Base-by-base conservation (phyloP, 73 alveolate genomes). In the Blepharisma stoltei region DNA sequence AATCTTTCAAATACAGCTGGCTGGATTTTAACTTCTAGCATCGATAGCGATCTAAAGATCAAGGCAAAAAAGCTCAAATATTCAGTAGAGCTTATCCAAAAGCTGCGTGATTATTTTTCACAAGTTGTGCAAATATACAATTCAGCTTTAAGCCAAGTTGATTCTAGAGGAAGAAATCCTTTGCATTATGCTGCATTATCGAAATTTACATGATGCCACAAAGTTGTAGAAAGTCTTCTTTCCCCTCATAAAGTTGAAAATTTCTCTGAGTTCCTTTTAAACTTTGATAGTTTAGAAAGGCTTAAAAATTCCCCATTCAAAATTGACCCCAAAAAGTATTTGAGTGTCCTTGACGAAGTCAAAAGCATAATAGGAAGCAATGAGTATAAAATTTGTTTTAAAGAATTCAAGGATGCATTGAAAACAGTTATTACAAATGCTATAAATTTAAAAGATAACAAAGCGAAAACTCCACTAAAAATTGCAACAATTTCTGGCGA, bases 401-500 rank as follows among this genome's bases (percentile, higher is more conserved):
- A 69, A 69, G 65, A 69, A 7, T 43, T 37, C 27, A 23, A 11
- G n/a, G 38, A 76, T 43, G 49, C 66, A 53, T 66, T 78, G 44
- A 75, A 69, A 60, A 55, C 23, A 6, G 5, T 88, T 18, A 38
- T 80, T 45, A 79, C 50, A 44, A 88, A 83, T 27, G 83, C 73
- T 14, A 80, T 88, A 3, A 75, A 88, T 70, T 48, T 65, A 27
- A 67, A 85, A 71, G 95, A 88, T 52, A 50, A 21, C 37, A 88
- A 88, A 66, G 90, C 77, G 23, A 90, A 88, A 54, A 73, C 95
- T 7, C 95, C 95, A 20, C 82, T 88, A 2, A 92, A 88, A 54
- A 76, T 88, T 18, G 91, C 90, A 7, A 52, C 88, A 0, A 67
- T 67, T 55, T 55, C 66, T 47, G 95, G 95, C 4, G 90, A 88